Evolutionary conservation across 1,284 basidiomycete species (phyloP).

Genomic region (Trametes sp.): DNA sequence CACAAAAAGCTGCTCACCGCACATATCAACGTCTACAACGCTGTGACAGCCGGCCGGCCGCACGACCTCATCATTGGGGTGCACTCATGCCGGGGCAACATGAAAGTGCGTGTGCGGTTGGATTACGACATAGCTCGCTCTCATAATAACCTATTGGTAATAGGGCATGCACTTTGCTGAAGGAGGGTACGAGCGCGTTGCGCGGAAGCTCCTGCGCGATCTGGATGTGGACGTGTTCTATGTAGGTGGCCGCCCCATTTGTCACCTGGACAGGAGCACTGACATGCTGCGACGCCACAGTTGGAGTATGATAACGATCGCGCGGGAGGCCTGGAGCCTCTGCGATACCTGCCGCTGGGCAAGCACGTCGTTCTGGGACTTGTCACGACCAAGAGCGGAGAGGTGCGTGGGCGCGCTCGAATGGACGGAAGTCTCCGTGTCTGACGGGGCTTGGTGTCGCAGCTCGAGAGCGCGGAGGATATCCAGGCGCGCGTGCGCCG

Average conservation of each 20-base stretch:
- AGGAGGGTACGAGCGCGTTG: conserved; percentile 77
- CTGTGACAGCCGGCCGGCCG: conserved; percentile 64
- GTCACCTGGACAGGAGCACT: conserved; percentile 7
- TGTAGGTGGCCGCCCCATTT: conserved; percentile 45
- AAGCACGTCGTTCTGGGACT: conserved; percentile 80
- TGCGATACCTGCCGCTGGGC: conserved; percentile 68
- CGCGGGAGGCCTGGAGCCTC: conserved; percentile 72
- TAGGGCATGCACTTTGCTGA: conserved; percentile 74
- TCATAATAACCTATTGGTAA: conserved; percentile 6
- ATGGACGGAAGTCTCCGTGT: conserved; percentile 6
- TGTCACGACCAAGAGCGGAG: conserved; percentile 74
- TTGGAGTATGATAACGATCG: conserved; percentile 82
- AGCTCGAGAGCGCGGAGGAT: conserved; percentile 66
- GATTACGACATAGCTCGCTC: background rate
- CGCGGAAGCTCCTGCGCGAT: conserved; percentile 69
- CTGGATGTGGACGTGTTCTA: conserved; percentile 80
- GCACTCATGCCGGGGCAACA: conserved; percentile 85
- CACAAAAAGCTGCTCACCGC: conserved; percentile 67
- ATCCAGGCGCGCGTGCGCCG: conserved; percentile 66
- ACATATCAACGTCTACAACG: conserved; percentile 77
- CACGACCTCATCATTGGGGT: conserved; percentile 71
- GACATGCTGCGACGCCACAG: conserved; percentile 41
- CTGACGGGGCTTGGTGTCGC: conserved; percentile 11
- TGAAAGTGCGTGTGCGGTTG: conserved; percentile 50
- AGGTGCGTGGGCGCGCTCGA: conserved; percentile 46